Evolutionary conservation across 1,284 basidiomycete genomes (phyloP).

Genomic region (Bjerkandera adusta): DNA sequence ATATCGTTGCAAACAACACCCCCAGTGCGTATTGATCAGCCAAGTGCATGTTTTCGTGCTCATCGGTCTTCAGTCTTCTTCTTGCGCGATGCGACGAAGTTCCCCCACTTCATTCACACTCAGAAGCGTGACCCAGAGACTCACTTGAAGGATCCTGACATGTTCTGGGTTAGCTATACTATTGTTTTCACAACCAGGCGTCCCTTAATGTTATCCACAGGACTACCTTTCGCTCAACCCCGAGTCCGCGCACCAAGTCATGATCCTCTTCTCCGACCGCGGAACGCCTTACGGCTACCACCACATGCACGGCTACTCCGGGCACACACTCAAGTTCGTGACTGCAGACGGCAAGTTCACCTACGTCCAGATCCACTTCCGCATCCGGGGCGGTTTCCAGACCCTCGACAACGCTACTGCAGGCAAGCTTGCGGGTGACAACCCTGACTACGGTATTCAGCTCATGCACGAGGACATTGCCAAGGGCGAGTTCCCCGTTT

Average conservation of each 20-base stretch:
- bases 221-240: constrained; percentile 93
- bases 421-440: constrained; percentile 59
- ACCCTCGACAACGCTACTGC: constrained; percentile 63
- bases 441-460: constrained; percentile 82
- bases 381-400: constrained; percentile 78
- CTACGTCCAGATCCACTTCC: constrained; percentile 83
- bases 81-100: constrained; percentile 80
- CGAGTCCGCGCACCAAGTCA: constrained; percentile 88
- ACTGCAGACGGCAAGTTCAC: constrained; percentile 81
- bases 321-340: constrained; percentile 90
- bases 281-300: constrained; percentile 87
- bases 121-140: constrained; percentile 92
- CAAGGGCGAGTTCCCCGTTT: constrained; percentile 70
- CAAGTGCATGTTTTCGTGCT: neutral
- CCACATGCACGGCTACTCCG: constrained; percentile 87
- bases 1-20: constrained; percentile 92
- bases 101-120: constrained; percentile 94
- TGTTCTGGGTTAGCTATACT: constrained; percentile 63
- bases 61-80: constrained; percentile 59
- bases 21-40: constrained; percentile 34
- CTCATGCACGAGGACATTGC: constrained; percentile 82
- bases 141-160: constrained; percentile 79
- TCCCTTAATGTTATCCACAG: constrained; percentile 35
- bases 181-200: neutral
- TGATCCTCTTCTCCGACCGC: constrained; percentile 89